phyloP scores from a whole-genome alignment of 208 protist genomes.

The Crithidia expoeki region DNA sequence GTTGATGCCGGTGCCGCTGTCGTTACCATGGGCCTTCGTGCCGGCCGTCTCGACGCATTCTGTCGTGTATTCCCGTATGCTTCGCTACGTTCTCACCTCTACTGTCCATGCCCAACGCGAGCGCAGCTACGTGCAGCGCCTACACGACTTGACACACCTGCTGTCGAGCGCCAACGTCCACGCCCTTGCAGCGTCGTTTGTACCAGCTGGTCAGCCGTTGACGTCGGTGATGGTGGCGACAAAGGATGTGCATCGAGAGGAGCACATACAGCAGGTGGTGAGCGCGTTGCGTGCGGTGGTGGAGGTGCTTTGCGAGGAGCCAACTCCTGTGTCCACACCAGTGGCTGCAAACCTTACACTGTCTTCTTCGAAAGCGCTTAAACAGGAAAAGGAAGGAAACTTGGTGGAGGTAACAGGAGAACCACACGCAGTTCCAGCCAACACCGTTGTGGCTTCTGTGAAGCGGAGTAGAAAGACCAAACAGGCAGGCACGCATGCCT shows the following conservation, averaged over 20 bases:
- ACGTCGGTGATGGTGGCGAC: slow-evolving; percentile 52
- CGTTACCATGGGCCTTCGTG: slow-evolving; percentile 17
- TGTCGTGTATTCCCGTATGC: slow-evolving; percentile 49
- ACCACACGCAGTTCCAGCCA: background rate
- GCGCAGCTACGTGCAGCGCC: slow-evolving; percentile 20
- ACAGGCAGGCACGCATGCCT: background rate
- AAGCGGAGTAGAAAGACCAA: background rate
- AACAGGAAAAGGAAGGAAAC: background rate
- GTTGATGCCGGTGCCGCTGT: slow-evolving; percentile 14
- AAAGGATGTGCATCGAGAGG: slow-evolving; percentile 34
- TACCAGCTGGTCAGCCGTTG: slow-evolving; percentile 45
- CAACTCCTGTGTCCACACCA: background rate
- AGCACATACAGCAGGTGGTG: slow-evolving; percentile 26
- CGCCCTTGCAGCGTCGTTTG: slow-evolving; percentile 59
- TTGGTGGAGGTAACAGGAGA: too few relatives aligned
- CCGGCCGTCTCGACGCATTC: slow-evolving; percentile 39
- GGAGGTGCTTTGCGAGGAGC: slow-evolving; percentile 36
- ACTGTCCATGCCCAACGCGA: slow-evolving; percentile 11
- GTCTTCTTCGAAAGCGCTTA: background rate
- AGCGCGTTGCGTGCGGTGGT: slow-evolving; percentile 41
- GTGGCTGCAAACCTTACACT: background rate
- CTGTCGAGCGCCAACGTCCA: slow-evolving; percentile 49
- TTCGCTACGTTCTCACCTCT: slow-evolving; percentile 41
- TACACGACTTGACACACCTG: slow-evolving; percentile 43
- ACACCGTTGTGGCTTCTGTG: background rate